Evolutionary conservation across 2,329 filamentous ascomycete genomes (phyloP).

Genomic region (Pseudohalonectria lignicola): DNA sequence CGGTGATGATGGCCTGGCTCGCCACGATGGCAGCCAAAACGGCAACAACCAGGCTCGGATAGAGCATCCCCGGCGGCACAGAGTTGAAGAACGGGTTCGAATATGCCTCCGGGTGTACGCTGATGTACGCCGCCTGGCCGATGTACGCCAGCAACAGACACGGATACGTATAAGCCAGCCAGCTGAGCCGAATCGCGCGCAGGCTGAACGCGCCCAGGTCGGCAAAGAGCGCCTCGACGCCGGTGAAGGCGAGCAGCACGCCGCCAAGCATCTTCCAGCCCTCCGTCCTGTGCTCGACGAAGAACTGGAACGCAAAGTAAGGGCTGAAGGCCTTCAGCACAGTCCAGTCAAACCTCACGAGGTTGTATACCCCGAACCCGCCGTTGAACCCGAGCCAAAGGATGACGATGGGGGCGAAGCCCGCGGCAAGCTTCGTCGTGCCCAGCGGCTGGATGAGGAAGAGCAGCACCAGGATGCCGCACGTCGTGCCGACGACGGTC

Average conservation of each 20-base stretch:
- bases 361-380: conserved; percentile 51
- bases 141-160: conserved; percentile 53
- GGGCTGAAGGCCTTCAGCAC: conserved; percentile 45
- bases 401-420: conserved; percentile 55
- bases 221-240: conserved; percentile 64
- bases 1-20: conserved; percentile 66
- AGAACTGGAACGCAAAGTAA: conserved; percentile 47
- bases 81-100: conserved; percentile 66
- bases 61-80: conserved; percentile 56
- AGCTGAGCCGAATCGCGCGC: conserved; percentile 58
- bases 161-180: conserved; percentile 56
- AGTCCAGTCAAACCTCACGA: conserved; percentile 35
- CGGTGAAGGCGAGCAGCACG: conserved; percentile 63
- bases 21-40: conserved; percentile 62
- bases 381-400: conserved; percentile 54
- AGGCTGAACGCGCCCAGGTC: conserved; percentile 64
- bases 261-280: conserved; percentile 56
- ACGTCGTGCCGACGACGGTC: conserved; percentile 52
- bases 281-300: conserved; percentile 43
- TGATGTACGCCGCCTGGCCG: conserved; percentile 64
- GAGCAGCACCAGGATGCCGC: conserved; percentile 50
- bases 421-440: conserved; percentile 42
- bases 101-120: conserved; percentile 40
- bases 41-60: conserved; percentile 53
- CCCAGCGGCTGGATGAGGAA: conserved; percentile 55